A percentile compares a stretch with the other conserved stretches of the same genome.
Evolutionary conservation across 495 filamentous ascomycete genomes (phyloP).

Genomic region (Penicillium robsamsonii): DNA sequence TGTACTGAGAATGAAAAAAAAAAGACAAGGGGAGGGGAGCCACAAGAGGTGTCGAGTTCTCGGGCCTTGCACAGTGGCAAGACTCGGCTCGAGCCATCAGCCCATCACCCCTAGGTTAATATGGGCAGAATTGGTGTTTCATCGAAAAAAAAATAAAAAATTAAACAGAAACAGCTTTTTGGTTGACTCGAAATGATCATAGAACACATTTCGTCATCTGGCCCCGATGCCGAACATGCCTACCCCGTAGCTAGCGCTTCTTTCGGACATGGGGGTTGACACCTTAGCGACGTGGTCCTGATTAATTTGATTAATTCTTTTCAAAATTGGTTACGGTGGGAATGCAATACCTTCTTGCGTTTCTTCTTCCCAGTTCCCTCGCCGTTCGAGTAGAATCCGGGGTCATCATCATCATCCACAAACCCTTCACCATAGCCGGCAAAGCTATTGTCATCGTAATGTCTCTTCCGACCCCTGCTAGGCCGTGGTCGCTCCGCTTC

Average conservation of each 20-base stretch:
- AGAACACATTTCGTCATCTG: conserved; percentile 35
- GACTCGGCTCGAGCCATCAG: conserved; percentile 6
- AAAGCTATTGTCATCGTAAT: conserved; percentile 67
- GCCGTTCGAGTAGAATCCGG: conserved; percentile 45
- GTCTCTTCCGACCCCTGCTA: conserved; percentile 62
- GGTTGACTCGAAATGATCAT: conserved; percentile 18
- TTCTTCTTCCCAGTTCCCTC: conserved; percentile 48
- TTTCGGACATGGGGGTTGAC: conserved; percentile 44
- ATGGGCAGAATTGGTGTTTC: conserved; percentile 13
- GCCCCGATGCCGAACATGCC: conserved; percentile 51
- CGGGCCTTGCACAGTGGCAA: background rate
- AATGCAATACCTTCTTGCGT: conserved; percentile 50
- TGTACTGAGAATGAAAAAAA: conserved; percentile 41
- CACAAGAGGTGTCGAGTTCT: conserved; percentile 13
- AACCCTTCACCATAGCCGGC: conserved; percentile 67
- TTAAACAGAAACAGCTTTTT: conserved; percentile 23
- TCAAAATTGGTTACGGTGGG: background rate
- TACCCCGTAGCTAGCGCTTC: conserved; percentile 46
- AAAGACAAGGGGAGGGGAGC: conserved; percentile 15
- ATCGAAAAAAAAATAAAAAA: conserved; percentile 18
- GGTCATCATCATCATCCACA: conserved; percentile 58
- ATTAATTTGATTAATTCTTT: conserved; percentile 9
- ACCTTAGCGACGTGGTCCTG: conserved; percentile 48
- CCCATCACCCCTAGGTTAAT: conserved; percentile 6
- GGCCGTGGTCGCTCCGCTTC: conserved; percentile 50